Conservation (phyloP, 2,329 filamentous ascomycete species). For the Pseudogymnoascus sp. region DNA sequence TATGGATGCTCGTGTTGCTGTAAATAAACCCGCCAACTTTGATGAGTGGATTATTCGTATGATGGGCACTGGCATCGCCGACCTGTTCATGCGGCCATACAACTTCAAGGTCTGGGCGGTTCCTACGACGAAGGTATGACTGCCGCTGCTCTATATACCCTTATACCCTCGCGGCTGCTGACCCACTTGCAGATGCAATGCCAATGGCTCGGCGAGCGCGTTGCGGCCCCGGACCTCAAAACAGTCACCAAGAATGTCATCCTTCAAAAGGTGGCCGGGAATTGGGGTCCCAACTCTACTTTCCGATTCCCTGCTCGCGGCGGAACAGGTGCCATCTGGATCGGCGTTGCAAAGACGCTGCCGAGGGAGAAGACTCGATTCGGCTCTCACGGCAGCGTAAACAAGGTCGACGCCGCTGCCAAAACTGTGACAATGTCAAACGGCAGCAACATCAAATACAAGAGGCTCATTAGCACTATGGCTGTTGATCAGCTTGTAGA, state of each 20-base stretch:
- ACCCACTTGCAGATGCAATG: constrained; percentile 76
- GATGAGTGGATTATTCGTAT: constrained; percentile 97
- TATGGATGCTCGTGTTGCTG: constrained; percentile 74
- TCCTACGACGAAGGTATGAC: constrained; percentile 78
- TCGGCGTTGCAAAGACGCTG: constrained; percentile 85
- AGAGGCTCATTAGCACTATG: constrained; percentile 94
- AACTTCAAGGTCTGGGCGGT: constrained; percentile 99
- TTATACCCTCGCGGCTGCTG: not conserved
- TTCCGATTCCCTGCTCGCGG: constrained; percentile 96
- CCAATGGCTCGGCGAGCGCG: constrained; percentile 95
- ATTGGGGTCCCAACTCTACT: constrained; percentile 96
- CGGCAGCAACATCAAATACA: constrained; percentile 82
- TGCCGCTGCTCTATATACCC: not conserved
- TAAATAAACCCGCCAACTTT: constrained; percentile 90
- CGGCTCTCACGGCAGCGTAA: constrained; percentile 74
- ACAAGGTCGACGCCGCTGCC: constrained; percentile 75
- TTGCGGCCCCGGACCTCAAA: constrained; percentile 94
- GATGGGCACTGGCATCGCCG: constrained; percentile 79
- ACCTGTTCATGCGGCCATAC: constrained; percentile 98
- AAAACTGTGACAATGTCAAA: constrained; percentile 77
- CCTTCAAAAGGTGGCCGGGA: constrained; percentile 88
- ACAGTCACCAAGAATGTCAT: constrained; percentile 88
- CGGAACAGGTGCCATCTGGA: constrained; percentile 98
- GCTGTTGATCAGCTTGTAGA: constrained; percentile 81
- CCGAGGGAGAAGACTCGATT: constrained; percentile 88